Base-by-base conservation (phyloP, 305 asterid genomes). In the Fraxinus velutina region DNA sequence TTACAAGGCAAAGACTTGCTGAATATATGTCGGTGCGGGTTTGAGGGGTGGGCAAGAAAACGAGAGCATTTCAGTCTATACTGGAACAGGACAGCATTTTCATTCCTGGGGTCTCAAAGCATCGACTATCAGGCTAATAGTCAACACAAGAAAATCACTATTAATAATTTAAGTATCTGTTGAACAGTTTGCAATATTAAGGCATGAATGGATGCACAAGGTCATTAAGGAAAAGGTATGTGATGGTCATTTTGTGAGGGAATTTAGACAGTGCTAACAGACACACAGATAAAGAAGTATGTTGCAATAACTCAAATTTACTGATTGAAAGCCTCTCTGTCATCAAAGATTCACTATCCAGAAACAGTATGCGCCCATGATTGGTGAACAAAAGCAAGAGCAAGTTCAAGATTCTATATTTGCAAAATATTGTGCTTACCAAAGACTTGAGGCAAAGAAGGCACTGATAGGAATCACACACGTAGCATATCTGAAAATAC, bases 381-480 rank as follows among this genome's bases (percentile, higher is more conserved):
- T 34, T 70, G 76, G 33, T 9, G 76, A 60, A 29, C 15, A 75
- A 75, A 27, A 78, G 27, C 12, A 70, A 75, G 44, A n/a, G 66
- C 74, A 84, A 66, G 37, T 79, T 52, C 44, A 24, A 44, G 32
- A 36, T 19, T 77, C 39, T 50, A 68, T 66, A 47, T 82, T 80
- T 60, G 64, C 76, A 42, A 81, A 68, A 79, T 62, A 71, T n/a
- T 68, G 75, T 79, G 81, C 98, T 87, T 88, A 94, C 99, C 99
- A 96, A 82, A 91, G 97, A 86, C 94, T 92, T 12, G 97, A 86
- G 8, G 97, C 97, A 80, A 93, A 93, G 91, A 93, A 93, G 73
- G 97, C 97, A 84, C 97, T 94, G 73, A 96, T 96, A 73, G 99
- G 99, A 83, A 96, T 86, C 60, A 96, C 98, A 82, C 97, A 93